These are phyloP conservation scores for Picochlorum sp. DNA, from an alignment of 139 green algal genomes.

Conservation along the genomic window DNA sequence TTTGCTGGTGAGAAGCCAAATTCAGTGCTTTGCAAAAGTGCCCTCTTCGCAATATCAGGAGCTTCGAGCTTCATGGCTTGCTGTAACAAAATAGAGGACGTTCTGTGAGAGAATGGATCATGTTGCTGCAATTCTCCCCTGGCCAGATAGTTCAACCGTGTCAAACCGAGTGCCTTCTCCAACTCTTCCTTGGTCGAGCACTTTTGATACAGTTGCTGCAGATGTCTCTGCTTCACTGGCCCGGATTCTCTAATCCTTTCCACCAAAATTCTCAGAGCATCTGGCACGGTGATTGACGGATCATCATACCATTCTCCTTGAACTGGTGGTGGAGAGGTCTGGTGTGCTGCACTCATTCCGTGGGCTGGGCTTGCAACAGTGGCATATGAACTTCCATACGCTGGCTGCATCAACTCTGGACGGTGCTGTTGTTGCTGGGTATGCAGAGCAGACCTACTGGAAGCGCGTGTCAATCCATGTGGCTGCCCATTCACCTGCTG, in stretches of 20 bases:
- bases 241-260: constrained; percentile 21
- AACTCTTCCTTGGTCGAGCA: constrained; percentile 28
- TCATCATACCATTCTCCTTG: constrained; percentile 25
- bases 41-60: constrained; percentile 26
- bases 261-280: constrained; percentile 31
- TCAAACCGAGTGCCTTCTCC: constrained; percentile 32
- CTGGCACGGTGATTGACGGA: constrained; percentile 13
- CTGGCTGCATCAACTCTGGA: no score
- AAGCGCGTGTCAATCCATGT: neutral
- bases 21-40: constrained; percentile 11
- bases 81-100: constrained; percentile 21
- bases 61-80: constrained; percentile 26
- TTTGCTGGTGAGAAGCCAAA: constrained; percentile 30
- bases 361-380: no score
- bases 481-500: no score
- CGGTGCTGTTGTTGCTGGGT: neutral
- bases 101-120: constrained; percentile 31
- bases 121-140: constrained; percentile 33
- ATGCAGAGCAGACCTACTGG: neutral
- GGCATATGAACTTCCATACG: no score
- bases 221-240: constrained; percentile 33
- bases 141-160: constrained; percentile 32
- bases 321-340: no score
- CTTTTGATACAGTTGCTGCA: constrained; percentile 33
- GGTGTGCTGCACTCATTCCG: no score